A percentile compares a stretch with the other conserved stretches of the same genome.
Evolutionary conservation across 257 asterid species (phyloP).

Genomic region (Solanum dulcamara): DNA sequence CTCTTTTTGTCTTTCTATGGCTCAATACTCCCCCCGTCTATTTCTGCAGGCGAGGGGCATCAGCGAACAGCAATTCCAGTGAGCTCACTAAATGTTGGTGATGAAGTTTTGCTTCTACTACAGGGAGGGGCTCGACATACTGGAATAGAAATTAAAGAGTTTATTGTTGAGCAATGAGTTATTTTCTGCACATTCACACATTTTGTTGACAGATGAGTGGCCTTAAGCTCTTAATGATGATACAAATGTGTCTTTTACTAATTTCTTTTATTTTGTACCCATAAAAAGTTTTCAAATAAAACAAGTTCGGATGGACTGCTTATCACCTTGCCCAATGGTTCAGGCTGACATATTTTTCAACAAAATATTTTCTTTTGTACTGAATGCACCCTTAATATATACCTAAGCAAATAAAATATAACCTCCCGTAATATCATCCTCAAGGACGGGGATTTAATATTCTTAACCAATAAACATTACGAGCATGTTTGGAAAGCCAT

Average conservation of each 20-base stretch:
- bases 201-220: neutral
- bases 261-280: neutral
- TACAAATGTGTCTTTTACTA: neutral
- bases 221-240: neutral
- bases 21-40: neutral
- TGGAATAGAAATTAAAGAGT: slow-evolving; percentile 72
- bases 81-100: slow-evolving; percentile 62
- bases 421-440: too few species aligned
- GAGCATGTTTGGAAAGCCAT: too few species aligned
- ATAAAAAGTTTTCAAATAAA: neutral
- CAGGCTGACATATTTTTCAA: too few species aligned
- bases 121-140: slow-evolving; percentile 90
- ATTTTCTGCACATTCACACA: neutral
- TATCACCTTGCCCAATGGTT: too few species aligned
- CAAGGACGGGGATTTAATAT: too few species aligned
- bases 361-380: too few species aligned
- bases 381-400: too few species aligned
- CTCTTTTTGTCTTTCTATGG: neutral
- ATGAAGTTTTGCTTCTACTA: slow-evolving; percentile 48
- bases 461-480: too few species aligned
- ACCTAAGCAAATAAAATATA: too few species aligned
- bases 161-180: slow-evolving; percentile 66
- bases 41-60: slow-evolving; percentile 21
- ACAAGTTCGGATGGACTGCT: too few species aligned
- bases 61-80: slow-evolving; percentile 43